These are phyloP conservation scores for Ustilago curta DNA, from an alignment of 1,284 basidiomycete species.

Conservation along the genomic window DNA sequence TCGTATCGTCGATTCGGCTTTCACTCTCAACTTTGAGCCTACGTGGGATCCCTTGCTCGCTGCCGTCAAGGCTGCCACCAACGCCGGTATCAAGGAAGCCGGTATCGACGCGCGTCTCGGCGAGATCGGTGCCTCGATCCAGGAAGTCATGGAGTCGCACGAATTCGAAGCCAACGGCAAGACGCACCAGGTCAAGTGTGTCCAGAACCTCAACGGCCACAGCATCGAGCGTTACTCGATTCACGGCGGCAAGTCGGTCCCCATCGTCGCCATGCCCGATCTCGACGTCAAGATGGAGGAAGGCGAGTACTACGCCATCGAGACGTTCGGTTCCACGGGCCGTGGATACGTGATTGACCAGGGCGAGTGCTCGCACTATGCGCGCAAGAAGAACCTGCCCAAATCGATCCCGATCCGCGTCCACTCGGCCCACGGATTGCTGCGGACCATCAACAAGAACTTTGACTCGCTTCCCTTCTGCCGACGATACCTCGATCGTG, in stretches of 20 bases:
- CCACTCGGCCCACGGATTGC: conserved; percentile 84
- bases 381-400: conserved; percentile 76
- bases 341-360: conserved; percentile 86
- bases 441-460: conserved; percentile 89
- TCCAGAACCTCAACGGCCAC: conserved; percentile 69
- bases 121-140: conserved; percentile 90
- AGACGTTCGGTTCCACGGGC: conserved; percentile 98
- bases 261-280: conserved; percentile 83
- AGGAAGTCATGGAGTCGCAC: conserved; percentile 99
- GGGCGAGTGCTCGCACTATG: conserved; percentile 93
- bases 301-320: conserved; percentile 98
- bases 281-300: conserved; percentile 97
- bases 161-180: conserved; percentile 93
- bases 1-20: conserved; percentile 93
- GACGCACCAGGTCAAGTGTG: conserved; percentile 74
- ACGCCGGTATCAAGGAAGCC: conserved; percentile 81
- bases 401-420: conserved; percentile 73
- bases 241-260: conserved; percentile 80
- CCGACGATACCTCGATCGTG: conserved; percentile 83
- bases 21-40: conserved; percentile 89
- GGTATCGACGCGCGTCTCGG: conserved; percentile 95
- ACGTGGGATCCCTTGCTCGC: conserved; percentile 89
- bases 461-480: conserved; percentile 98
- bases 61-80: conserved; percentile 92
- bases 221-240: conserved; percentile 66